Evolutionary conservation across 2,329 filamentous ascomycete species (phyloP).

Genomic region (Talaromyces sp.): DNA sequence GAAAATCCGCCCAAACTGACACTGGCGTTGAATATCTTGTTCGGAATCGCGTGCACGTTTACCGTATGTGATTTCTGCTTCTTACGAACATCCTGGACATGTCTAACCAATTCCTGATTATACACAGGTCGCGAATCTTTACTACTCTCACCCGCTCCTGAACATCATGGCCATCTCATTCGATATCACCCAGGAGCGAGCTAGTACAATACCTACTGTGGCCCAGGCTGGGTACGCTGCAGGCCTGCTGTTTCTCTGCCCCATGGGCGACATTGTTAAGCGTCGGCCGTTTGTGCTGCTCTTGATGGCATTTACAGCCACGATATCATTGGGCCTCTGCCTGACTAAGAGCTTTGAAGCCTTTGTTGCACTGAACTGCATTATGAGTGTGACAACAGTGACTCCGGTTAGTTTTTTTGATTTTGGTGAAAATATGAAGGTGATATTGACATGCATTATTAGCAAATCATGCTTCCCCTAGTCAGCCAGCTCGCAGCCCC

Average conservation of each 20-base stretch:
- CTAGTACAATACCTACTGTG: constrained; percentile 66
- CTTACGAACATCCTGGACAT: background rate
- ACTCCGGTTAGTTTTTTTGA: constrained; percentile 50
- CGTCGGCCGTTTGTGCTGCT: constrained; percentile 65
- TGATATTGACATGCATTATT: constrained; percentile 56
- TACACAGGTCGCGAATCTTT: constrained; percentile 72
- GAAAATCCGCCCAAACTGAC: constrained; percentile 64
- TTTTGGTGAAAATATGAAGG: background rate
- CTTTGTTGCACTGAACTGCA: constrained; percentile 67
- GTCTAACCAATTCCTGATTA: background rate
- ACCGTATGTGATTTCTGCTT: constrained; percentile 15
- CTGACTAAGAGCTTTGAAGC: constrained; percentile 60
- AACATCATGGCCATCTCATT: constrained; percentile 72
- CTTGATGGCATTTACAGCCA: constrained; percentile 64
- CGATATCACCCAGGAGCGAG: constrained; percentile 62
- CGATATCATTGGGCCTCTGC: constrained; percentile 65
- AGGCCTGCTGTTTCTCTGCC: constrained; percentile 70
- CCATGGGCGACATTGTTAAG: constrained; percentile 65
- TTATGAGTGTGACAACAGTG: constrained; percentile 72
- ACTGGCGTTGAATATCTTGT: constrained; percentile 64
- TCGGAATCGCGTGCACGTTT: constrained; percentile 49
- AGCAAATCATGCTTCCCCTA: constrained; percentile 70
- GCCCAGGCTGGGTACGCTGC: constrained; percentile 75
- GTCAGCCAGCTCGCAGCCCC: constrained; percentile 73
- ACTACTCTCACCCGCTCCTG: constrained; percentile 76